These are phyloP conservation scores for Boletus eberwhitei DNA, from an alignment of 768 basidiomycete genomes.

Conservation along the genomic window DNA sequence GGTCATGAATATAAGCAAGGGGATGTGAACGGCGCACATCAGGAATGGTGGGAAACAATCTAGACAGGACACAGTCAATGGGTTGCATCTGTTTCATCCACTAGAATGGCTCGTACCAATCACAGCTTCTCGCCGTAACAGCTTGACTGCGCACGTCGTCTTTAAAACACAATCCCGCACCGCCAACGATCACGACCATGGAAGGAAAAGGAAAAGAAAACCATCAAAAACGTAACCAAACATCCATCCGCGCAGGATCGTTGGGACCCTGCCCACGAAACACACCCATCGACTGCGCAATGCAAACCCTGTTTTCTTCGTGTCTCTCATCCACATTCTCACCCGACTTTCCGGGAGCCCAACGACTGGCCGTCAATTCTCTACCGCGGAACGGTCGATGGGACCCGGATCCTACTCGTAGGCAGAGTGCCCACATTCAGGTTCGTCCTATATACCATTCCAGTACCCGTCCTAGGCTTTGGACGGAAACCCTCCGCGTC, in stretches of 20 bases:
- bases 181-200: constrained; percentile 1
- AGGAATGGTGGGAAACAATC: not conserved
- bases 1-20: not conserved
- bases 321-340: constrained; percentile 1
- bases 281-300: constrained; percentile 8
- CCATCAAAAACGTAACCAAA: constrained; percentile 7
- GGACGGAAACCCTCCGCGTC: constrained; percentile 33
- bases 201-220: not conserved
- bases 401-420: constrained; percentile 40
- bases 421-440: constrained; percentile 16
- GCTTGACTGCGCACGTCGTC: not conserved
- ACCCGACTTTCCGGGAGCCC: not conserved
- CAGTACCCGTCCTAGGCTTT: constrained; percentile 61
- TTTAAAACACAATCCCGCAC: not conserved
- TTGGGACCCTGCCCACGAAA: constrained; percentile 6
- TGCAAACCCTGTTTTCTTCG: not conserved
- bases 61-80: constrained; percentile 4
- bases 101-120: constrained; percentile 13
- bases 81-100: not conserved
- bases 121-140: not conserved
- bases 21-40: not conserved
- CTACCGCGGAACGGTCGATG: constrained; percentile 22
- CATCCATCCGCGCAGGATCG: constrained; percentile 7
- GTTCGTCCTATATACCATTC: constrained; percentile 59
- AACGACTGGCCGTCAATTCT: not conserved